Evolutionary conservation across 768 basidiomycete species (phyloP), one percentile per base, ranked within the genome.

Genomic region (Serendipita sp.): DNA sequence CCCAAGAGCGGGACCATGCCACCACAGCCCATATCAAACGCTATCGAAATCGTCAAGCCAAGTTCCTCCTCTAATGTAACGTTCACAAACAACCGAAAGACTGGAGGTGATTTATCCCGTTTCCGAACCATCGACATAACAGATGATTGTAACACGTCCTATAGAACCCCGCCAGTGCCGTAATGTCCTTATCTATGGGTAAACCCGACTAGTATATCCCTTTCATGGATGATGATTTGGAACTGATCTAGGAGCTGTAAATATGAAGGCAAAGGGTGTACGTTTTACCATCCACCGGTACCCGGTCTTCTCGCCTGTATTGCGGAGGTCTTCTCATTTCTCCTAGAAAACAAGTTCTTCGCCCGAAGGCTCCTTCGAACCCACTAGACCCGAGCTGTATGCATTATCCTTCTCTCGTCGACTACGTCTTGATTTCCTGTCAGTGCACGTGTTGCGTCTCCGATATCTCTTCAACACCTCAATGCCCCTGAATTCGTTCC

Each of bases 151-250:
- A 22, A 20, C 60, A 64, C 42, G 24, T 5, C 13, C 61, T n/a
- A n/a, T 51, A 41, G 3, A 58, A 51, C 83, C 85, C 71, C 81
- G 86, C 61, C 86, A 92, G 69, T 96, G 92, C 74, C 83, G 88
- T 70, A 95, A 96, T 76, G 83, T 93, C 60, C 76, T 88, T 71
- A 93, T 95, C 66, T 88, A 93, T 70, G 92, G 93, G 91, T 93
- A 66, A 48, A 74, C 66, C 30, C 56, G 65, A 41, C 44, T 61
- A 62, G 16, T 33, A 26, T 28, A 48, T 30, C 26, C 3, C 28
- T 66, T 65, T 61, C 60, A 65, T 61, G 9, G 64, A 66, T 61
- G 43, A 65, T 48, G 38, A 61, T 14, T 7, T 38, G 7, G 38
- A 7, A 65, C 66, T 38, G n/a, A n/a, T 65, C 62, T 62, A 92